A percentile compares a stretch with the other conserved stretches of the same genome.
Conservation (phyloP, 345 rosid genomes). For the Salix exigua region DNA sequence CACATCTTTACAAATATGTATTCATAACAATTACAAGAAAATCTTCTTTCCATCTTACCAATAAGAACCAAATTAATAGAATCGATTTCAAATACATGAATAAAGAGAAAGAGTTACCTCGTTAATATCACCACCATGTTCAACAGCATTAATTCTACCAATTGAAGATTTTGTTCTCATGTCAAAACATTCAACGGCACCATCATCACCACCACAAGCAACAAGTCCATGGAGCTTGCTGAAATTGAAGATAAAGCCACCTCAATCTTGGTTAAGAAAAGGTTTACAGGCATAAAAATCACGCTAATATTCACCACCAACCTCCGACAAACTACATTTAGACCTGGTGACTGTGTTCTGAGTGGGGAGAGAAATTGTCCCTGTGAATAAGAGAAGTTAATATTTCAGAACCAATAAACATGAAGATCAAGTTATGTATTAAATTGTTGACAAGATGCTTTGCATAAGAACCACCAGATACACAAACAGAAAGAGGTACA, state of each 20-base stretch:
- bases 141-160: constrained; percentile 79
- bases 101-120: constrained; percentile 37
- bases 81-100: constrained; percentile 9
- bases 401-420: background rate
- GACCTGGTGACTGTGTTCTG: constrained; percentile 73
- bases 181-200: constrained; percentile 92
- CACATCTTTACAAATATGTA: background rate
- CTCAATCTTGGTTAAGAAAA: constrained; percentile 19
- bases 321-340: constrained; percentile 93
- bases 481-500: too few species aligned
- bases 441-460: background rate
- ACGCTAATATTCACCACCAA: constrained; percentile 23
- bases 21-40: background rate
- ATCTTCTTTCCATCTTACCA: background rate
- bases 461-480: too few species aligned
- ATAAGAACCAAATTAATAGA: background rate
- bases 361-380: constrained; percentile 80
- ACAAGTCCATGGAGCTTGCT: constrained; percentile 87
- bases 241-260: constrained; percentile 19
- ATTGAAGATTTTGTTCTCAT: constrained; percentile 71
- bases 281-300: background rate
- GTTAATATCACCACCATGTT: constrained; percentile 64
- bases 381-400: constrained; percentile 35
- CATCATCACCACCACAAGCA: constrained; percentile 99
- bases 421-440: background rate